Evolutionary conservation across 306 rosid genomes (phyloP), one percentile per base, ranked within the genome.

Genomic region (Castanea crenata): DNA sequence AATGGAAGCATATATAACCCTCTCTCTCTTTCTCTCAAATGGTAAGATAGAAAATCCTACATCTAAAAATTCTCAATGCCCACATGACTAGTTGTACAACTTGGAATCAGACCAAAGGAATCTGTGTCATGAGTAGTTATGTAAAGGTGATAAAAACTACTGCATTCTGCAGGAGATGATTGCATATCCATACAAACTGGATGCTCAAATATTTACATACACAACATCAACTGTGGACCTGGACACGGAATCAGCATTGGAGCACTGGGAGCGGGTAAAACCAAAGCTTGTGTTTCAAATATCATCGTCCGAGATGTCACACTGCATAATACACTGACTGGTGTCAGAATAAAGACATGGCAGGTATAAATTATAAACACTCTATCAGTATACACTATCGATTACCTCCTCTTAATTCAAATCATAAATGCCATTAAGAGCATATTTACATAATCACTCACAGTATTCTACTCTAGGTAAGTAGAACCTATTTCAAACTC

Each of bases 261-360:
- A 79, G 78, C 93, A 32, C 90, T 94, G 0, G 97, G 97, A 67
- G 85, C 7, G 57, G 90, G 80, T 4, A 84, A 83, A 77, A 91
- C 92, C 55, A 91, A 68, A 87, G 97, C 99, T 11, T 91, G 97
- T 49, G 97, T 94, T 68, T 83, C 91, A 55, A 89, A 92, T 72
- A 84, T 94, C 88, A 91, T 93, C 0, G 95, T 94, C 13, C 86
- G 90, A 46, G 97, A 92, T 2, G 41, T 80, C 44, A 86, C 86
- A 11, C 21, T 94, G 72, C 87, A 81, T 5, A 82, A 90, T 55
- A 91, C 92, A n/a, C 52, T 88, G 16, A 88, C 90, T 1, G 98
- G 92, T 18, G 93, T 92, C 2, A 81, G 97, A 90, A 94, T 94
- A 4, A 94, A 92, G 82, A 92, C 98, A 55, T 89, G 97, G 97